These are phyloP conservation scores for Solanum piurae DNA, from an alignment of 257 asterid species.

Conservation along the genomic window DNA sequence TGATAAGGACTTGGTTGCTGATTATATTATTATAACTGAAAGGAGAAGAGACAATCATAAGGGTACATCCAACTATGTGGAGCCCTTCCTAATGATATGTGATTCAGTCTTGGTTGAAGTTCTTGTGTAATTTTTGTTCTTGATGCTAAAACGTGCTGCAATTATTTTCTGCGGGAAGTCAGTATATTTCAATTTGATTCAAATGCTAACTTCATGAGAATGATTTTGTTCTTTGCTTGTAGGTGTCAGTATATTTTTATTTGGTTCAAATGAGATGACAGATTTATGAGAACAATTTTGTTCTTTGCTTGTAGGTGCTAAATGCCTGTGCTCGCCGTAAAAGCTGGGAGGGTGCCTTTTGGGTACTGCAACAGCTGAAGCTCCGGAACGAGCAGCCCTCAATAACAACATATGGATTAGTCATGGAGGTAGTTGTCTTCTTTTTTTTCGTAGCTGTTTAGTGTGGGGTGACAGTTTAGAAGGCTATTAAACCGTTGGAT, in stretches of 20 bases:
- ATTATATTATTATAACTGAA: not conserved
- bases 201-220: not conserved
- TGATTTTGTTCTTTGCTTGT: not conserved
- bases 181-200: not conserved
- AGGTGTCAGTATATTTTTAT: conserved; percentile 23
- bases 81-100: not conserved
- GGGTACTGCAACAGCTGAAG: conserved; percentile 87
- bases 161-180: not conserved
- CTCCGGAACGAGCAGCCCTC: conserved; percentile 53
- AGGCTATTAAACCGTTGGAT: not conserved
- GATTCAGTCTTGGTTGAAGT: not conserved
- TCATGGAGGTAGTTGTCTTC: conserved; percentile 71
- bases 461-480: not conserved
- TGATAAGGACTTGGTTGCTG: not conserved
- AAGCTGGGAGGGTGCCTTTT: conserved; percentile 97
- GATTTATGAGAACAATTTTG: not conserved
- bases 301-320: conserved; percentile 42
- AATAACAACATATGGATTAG: conserved; percentile 76
- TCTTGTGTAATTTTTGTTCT: not conserved
- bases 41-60: not conserved
- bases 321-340: conserved; percentile 82
- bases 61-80: not conserved
- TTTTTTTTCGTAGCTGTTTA: not conserved
- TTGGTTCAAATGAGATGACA: not conserved
- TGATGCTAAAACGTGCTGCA: not conserved